Conservation (phyloP, 495 filamentous ascomycete species). For the Neurospora tetrasperma region DNA sequence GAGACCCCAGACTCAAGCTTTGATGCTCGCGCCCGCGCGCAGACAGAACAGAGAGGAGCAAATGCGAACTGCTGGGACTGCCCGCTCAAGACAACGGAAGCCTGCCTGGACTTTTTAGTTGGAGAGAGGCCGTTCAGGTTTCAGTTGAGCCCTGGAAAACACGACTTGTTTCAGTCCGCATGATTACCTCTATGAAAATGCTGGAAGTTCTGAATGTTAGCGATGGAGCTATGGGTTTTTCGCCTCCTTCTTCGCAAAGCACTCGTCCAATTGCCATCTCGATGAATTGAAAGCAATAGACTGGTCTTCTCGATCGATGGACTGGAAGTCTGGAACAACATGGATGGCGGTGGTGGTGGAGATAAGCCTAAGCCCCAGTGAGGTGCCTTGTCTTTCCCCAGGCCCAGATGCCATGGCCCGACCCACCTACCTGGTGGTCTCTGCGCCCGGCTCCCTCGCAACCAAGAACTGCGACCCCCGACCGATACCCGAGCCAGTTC, state of each 20-base stretch:
- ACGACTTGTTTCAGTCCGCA: neutral
- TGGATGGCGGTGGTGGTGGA: too few species aligned
- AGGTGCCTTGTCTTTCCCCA: neutral
- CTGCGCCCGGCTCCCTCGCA: neutral
- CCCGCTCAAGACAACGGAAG: neutral
- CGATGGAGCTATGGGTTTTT: neutral
- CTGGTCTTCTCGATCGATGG: too few species aligned
- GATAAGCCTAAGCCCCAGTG: neutral
- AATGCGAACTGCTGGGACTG: neutral
- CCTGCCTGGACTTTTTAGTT: neutral
- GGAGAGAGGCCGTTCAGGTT: neutral
- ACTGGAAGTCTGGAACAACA: neutral
- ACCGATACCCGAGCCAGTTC: too few species aligned
- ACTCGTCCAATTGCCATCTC: neutral
- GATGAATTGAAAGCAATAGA: neutral
- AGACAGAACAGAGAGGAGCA: neutral
- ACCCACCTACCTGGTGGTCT: neutral
- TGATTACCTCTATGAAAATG: neutral
- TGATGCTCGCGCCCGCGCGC: neutral
- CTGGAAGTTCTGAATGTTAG: neutral
- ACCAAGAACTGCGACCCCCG: too few species aligned
- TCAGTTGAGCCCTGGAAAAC: neutral
- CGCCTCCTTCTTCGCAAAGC: neutral
- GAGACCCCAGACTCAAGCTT: neutral
- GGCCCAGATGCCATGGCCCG: neutral